Evolutionary conservation across 1,284 basidiomycete genomes (phyloP).

Genomic region (Apiotrichum laibachii): DNA sequence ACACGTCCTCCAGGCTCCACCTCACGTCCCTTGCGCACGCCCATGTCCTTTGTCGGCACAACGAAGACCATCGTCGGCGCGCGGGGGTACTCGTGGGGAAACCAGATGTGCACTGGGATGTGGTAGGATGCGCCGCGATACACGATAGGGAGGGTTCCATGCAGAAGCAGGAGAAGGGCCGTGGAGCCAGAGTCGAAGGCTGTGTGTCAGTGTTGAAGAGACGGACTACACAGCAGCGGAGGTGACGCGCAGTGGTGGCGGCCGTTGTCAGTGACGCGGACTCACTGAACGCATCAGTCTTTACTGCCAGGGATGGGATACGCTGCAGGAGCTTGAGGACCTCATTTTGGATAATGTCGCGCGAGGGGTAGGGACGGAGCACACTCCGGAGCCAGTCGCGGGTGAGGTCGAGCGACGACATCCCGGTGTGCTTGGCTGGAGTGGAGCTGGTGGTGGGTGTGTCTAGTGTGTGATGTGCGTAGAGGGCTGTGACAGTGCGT

Average conservation of each 20-base stretch:
- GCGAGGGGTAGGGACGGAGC: slow-evolving; percentile 61
- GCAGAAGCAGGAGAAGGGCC: slow-evolving; percentile 81
- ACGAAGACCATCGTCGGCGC: slow-evolving; percentile 87
- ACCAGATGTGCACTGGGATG: slow-evolving; percentile 88
- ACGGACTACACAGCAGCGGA: neutral
- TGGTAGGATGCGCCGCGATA: slow-evolving; percentile 80
- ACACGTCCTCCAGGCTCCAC: slow-evolving; percentile 78
- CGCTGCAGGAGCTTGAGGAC: slow-evolving; percentile 63
- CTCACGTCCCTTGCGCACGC: slow-evolving; percentile 70
- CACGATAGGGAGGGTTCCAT: slow-evolving; percentile 85
- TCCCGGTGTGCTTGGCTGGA: slow-evolving; percentile 9
- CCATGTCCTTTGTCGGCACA: slow-evolving; percentile 88
- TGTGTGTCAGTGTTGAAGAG: slow-evolving; percentile 40
- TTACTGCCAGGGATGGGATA: slow-evolving; percentile 70
- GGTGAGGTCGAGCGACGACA: slow-evolving; percentile 49
- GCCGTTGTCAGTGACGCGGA: neutral
- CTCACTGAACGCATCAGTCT: slow-evolving; percentile 89
- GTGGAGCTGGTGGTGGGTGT: neutral
- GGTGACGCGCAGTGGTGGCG: neutral
- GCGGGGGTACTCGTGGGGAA: slow-evolving; percentile 75
- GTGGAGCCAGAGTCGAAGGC: slow-evolving; percentile 92
- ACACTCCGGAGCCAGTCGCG: slow-evolving; percentile 73
- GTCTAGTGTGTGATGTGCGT: neutral
- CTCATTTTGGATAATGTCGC: slow-evolving; percentile 62
- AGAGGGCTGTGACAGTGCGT: too few relatives aligned